phyloP scores from a whole-genome alignment of 2,329 filamentous ascomycete genomes.

The Claviceps spartinae region DNA sequence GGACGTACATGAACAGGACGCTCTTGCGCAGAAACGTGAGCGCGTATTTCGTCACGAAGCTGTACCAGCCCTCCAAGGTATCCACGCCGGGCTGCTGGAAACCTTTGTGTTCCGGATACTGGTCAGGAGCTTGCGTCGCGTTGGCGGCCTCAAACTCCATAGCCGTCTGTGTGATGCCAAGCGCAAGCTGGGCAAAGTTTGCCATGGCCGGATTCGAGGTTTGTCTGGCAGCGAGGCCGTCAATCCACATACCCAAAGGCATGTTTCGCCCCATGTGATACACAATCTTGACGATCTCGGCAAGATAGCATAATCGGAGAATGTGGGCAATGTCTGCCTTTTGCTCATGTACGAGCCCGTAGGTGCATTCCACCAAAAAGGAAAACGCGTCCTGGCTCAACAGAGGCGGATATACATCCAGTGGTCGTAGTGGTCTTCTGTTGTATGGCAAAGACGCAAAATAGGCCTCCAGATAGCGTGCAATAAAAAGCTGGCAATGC shows the following conservation, averaged over 20 bases:
- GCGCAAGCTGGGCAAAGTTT: slow-evolving; percentile 43
- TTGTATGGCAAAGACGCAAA: neutral
- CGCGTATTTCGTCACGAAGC: slow-evolving; percentile 65
- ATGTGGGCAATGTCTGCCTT: slow-evolving; percentile 65
- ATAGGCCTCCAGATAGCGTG: slow-evolving; percentile 31
- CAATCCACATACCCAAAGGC: slow-evolving; percentile 34
- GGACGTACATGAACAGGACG: slow-evolving; percentile 70
- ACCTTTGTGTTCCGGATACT: slow-evolving; percentile 28
- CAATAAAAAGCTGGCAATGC: slow-evolving; percentile 61
- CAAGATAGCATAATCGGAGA: slow-evolving; percentile 74
- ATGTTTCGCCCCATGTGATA: slow-evolving; percentile 44
- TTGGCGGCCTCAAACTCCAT: slow-evolving; percentile 26
- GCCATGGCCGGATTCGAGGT: slow-evolving; percentile 33
- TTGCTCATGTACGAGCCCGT: slow-evolving; percentile 54
- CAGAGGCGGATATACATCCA: slow-evolving; percentile 41
- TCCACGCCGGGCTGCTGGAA: slow-evolving; percentile 43
- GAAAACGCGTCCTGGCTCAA: slow-evolving; percentile 60
- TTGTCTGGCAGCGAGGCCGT: slow-evolving; percentile 28
- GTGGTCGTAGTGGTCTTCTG: slow-evolving; percentile 24
- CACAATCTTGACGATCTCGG: slow-evolving; percentile 77
- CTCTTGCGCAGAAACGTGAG: slow-evolving; percentile 82
- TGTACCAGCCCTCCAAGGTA: slow-evolving; percentile 39
- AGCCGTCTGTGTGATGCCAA: slow-evolving; percentile 31
- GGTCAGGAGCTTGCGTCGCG: slow-evolving; percentile 11
- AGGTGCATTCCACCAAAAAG: slow-evolving; percentile 68